Evolutionary conservation across 2,329 filamentous ascomycete species (phyloP), one percentile per base, ranked within the genome.

Genomic region (Ampelomyces quisqualis): DNA sequence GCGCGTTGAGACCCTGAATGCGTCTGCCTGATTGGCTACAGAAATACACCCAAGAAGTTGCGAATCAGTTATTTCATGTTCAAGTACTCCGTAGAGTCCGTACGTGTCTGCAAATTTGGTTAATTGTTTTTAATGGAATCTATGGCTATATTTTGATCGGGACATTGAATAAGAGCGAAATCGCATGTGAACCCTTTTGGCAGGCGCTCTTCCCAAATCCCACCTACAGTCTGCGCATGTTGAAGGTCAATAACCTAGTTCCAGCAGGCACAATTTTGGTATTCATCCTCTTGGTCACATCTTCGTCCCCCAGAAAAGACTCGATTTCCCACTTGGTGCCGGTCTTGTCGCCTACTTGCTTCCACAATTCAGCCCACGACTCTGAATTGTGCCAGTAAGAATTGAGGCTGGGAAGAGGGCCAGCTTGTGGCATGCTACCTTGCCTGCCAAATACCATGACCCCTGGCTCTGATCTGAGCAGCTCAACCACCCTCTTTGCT

Each of bases 391-490:
- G 70, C 45, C 62, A 57, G 43, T 57, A 73, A 41, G 62, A 55
- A 13, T 34, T 51, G 34, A 45, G 49, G 3, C 40, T 31, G n/a
- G 45, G 40, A n/a, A 52, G 54, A 20, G 55, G 57, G 5, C 61
- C 63, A 10, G 67, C 47, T 20, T 61, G 39, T 11, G 53, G 35
- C 35, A 57, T 60, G 5, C 67, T 69, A 10, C 66, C 57, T 40
- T 72, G 68, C 13, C 68, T 52, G 11, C 72, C 72, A 30, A 73
- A 45, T 4, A 74, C 42, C 18, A 75, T 38, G 8, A 60, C 60
- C 11, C 61, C 68, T 23, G 60, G 45, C 26, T 55, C 50, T 35
- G 57, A 54, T 38, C 60, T 69, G 37, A 72, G 33, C 11, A 73
- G 40, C 18, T 51, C 38, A 9, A 67, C 49, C 1, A 67, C 47